Base-by-base conservation (phyloP, 2,329 filamentous ascomycete species). In the Rosellinia necatrix region DNA sequence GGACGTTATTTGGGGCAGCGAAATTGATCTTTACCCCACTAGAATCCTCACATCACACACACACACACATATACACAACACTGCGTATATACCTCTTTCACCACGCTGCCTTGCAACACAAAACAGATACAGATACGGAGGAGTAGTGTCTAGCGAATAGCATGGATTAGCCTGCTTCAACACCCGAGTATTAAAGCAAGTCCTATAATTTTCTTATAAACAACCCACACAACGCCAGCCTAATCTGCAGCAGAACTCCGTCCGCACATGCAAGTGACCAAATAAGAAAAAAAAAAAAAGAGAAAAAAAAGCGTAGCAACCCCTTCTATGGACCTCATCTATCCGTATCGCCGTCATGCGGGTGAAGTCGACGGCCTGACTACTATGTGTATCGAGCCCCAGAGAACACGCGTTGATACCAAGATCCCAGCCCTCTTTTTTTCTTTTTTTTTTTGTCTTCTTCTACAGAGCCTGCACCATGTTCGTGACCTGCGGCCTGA, bases 401-500 rank as follows among this genome's bases (percentile, higher is more conserved):
- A 12, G 2, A 4, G 17, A 42, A 27, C 22, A 40, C 12, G 15
- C 35, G 22, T 8, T 40, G 15, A 49, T 35, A 19, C 12, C 17
- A 27, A 19, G 17, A n/a, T n/a, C 21, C 15, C 4, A 22, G 17
- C 17, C n/a, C 7, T n/a, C n/a, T n/a, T n/a, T n/a, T n/a, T n/a
- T n/a, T n/a, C n/a, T n/a, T n/a, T n/a, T n/a, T n/a, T n/a, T n/a
- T n/a, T n/a, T n/a, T n/a, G n/a, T n/a, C n/a, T n/a, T n/a, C n/a
- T 2, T 32, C 57, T 67, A 71, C 53, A 65, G 70, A 25, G 62
- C 64, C 47, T 69, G 76, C 62, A 78, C 80, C 83, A 88, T 87
- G 69, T 83, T 82, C 62, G 82, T 76, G 67, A 93, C 79, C 69
- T 90, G 87, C 69, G 85, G 79, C 79, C 89, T 87, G 61, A 93